Evolutionary conservation across 306 rosid genomes (phyloP), one percentile per base, ranked within the genome.

Genomic region (Carpinus fangiana): DNA sequence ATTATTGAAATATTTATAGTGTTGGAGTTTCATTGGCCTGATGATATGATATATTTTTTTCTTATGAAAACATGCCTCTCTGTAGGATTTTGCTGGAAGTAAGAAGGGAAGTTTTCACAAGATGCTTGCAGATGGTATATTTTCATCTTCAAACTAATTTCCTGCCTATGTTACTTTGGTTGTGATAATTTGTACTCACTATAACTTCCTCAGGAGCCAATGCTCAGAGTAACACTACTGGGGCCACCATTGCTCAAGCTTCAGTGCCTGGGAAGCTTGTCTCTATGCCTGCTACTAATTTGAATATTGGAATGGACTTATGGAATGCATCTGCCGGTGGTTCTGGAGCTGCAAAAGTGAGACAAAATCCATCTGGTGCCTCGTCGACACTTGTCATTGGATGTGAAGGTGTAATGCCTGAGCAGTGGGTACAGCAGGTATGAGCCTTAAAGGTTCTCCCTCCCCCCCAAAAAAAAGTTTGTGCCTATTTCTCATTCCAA

Each of bases 241-340:
- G 87, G 28, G 67, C 83, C 50, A 78, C 84, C 50, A 80, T 73
- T 78, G 70, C 78, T 79, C 88, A 84, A 78, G 81, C 90, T 68
- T 80, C 87, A 68, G 91, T 81, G 70, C 87, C 94, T 38, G 97
- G 96, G 78, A 89, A 91, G 76, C 91, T 95, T 65, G 87, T 81
- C 56, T 80, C 93, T 43, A 73, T 85, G 83, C 86, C 95, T 72
- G 93, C 83, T 18, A 90, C 99, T 72, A 91, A 91, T 87, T 90
- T 93, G 81, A 96, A 93, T 83, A 91, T 96, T 1, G 96, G 98
- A 79, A 96, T 96, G 97, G 98, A 96, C 82, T 85, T 96, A 41
- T 93, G 99, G 99, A 93, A 91, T 83, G 83, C 92, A 28, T 76
- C 93, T 65, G 53, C 89, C 74, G 92, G 84, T 59, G 81, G 84